Evolutionary conservation across 257 asterid species (phyloP).

Genomic region (Salvia hispanica): DNA sequence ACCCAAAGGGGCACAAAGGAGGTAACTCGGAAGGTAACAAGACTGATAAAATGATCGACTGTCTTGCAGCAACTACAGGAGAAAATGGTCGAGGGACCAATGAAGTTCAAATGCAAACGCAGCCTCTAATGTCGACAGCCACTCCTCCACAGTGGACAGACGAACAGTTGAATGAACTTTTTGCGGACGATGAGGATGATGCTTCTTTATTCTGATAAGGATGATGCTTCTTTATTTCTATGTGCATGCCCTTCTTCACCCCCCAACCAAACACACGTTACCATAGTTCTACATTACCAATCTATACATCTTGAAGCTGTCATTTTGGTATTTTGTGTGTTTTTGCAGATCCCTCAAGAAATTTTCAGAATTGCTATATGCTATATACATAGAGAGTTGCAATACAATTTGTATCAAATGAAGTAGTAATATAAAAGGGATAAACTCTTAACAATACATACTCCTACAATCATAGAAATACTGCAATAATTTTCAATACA

Average conservation of each 20-base stretch:
- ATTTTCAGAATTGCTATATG: too few species aligned
- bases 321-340: too few species aligned
- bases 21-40: conserved; percentile 27
- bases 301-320: neutral
- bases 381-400: too few species aligned
- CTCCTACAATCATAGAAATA: too few species aligned
- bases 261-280: neutral
- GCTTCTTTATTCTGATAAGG: conserved; percentile 28
- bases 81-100: conserved; percentile 36
- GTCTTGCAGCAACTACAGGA: conserved; percentile 18
- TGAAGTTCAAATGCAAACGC: conserved; percentile 44
- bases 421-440: too few species aligned
- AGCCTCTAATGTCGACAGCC: conserved; percentile 37
- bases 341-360: too few species aligned
- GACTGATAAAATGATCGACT: conserved; percentile 15
- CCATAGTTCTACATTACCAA: neutral
- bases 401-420: too few species aligned
- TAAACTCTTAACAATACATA: too few species aligned
- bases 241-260: conserved; percentile 2
- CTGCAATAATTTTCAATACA: too few species aligned
- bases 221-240: too few species aligned
- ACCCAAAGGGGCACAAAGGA: conserved; percentile 29
- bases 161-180: conserved; percentile 74
- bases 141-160: conserved; percentile 78
- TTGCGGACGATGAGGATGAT: conserved; percentile 55